Conservation (phyloP, 192 early-diverging fungal species). For the Phlyctochytrium planicorne region DNA sequence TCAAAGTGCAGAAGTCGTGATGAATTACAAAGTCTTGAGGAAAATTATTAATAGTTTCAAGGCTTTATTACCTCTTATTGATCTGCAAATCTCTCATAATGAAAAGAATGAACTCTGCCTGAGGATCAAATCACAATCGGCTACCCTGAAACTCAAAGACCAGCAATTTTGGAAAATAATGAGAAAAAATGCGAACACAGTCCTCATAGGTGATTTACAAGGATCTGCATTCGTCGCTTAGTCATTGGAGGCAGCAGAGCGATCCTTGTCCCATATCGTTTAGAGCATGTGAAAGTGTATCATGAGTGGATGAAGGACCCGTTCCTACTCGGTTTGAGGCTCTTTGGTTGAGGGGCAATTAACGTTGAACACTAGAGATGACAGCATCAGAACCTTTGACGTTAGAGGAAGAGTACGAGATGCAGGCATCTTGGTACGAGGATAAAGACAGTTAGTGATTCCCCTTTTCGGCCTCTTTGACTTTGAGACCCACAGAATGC, state of each 20-base stretch:
- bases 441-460: conserved; percentile 70
- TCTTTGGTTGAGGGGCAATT: background rate
- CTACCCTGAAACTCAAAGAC: no score
- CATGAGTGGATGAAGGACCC: conserved; percentile 96
- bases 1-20: no score
- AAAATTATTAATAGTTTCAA: no score
- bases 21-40: no score
- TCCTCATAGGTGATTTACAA: background rate
- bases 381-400: conserved; percentile 93
- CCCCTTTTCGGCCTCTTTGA: conserved; percentile 5
- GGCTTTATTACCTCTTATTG: no score
- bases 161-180: no score
- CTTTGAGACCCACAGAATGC: conserved; percentile 27
- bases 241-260: conserved; percentile 46
- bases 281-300: conserved; percentile 82
- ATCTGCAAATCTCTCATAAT: no score
- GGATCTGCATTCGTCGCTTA: conserved; percentile 11
- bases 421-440: conserved; percentile 86
- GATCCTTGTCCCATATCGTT: conserved; percentile 82
- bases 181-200: background rate
- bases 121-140: no score
- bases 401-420: conserved; percentile 90
- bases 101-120: no score
- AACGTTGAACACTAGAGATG: conserved; percentile 60
- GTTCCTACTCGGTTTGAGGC: conserved; percentile 66